phyloP scores from a whole-genome alignment of 164 flowering plant genomes.

The Stephania cephalantha region DNA sequence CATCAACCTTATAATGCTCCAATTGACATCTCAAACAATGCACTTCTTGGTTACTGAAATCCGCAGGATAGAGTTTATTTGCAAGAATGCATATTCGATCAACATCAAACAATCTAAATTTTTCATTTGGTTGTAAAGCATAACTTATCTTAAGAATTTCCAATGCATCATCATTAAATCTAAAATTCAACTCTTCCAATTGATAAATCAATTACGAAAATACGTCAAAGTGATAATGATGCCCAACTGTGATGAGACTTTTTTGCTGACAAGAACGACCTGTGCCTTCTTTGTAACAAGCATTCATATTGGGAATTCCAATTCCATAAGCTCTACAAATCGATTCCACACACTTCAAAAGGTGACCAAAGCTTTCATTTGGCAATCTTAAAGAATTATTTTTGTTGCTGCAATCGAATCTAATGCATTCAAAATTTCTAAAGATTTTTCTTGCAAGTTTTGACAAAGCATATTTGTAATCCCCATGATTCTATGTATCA shows the following conservation, averaged over 20 bases:
- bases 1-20: background rate
- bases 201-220: background rate
- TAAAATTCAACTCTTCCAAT: background rate
- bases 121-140: background rate
- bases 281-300: background rate
- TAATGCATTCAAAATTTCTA: background rate
- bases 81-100: background rate
- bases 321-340: background rate
- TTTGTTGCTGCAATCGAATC: background rate
- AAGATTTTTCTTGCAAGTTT: background rate
- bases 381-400: background rate
- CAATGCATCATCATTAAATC: background rate
- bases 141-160: background rate
- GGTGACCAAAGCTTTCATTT: background rate
- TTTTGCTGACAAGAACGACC: constrained; percentile 2
- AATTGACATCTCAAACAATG: background rate
- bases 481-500: background rate
- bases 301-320: no score
- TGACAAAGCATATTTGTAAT: background rate
- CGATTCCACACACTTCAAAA: background rate
- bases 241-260: background rate
- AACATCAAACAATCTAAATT: background rate
- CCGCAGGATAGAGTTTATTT: background rate
- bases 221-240: background rate
- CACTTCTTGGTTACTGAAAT: constrained; percentile 1